These are phyloP conservation scores for Dryas alaskensis DNA, from an alignment of 306 rosid genomes.

Conservation along the genomic window DNA sequence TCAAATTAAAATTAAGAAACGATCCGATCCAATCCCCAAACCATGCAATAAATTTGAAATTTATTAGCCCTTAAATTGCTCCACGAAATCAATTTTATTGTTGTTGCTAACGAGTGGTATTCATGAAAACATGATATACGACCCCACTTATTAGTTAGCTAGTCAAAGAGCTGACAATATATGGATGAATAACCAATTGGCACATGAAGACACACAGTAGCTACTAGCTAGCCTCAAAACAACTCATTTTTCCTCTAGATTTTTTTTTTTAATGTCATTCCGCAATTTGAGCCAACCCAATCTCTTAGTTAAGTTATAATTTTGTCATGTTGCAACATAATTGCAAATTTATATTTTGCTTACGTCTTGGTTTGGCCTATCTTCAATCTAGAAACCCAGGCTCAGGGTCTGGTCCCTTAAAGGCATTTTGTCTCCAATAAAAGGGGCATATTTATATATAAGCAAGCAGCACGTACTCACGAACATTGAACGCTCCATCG, in stretches of 20 bases:
- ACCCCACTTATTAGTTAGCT: slow-evolving; percentile 20
- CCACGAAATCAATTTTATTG: not conserved
- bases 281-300: slow-evolving; percentile 1
- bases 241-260: no score
- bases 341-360: not conserved
- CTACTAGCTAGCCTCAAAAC: no score
- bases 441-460: no score
- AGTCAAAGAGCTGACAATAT: not conserved
- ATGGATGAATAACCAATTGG: slow-evolving; percentile 3
- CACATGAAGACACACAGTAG: not conserved
- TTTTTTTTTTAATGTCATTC: not conserved
- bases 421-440: no score
- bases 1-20: not conserved
- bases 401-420: no score
- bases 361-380: not conserved
- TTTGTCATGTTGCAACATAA: not conserved
- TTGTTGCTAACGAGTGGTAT: slow-evolving; percentile 5
- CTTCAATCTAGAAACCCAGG: no score
- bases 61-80: slow-evolving; percentile 13
- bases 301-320: not conserved
- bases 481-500: not conserved
- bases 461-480: not conserved
- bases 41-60: not conserved
- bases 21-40: not conserved
- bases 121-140: slow-evolving; percentile 4